Percentiles rank a stretch among this genome's conserved stretches.
Evolutionary conservation across 352 stramenopile species (phyloP).

Genomic region (Globisporangium nodosum): DNA sequence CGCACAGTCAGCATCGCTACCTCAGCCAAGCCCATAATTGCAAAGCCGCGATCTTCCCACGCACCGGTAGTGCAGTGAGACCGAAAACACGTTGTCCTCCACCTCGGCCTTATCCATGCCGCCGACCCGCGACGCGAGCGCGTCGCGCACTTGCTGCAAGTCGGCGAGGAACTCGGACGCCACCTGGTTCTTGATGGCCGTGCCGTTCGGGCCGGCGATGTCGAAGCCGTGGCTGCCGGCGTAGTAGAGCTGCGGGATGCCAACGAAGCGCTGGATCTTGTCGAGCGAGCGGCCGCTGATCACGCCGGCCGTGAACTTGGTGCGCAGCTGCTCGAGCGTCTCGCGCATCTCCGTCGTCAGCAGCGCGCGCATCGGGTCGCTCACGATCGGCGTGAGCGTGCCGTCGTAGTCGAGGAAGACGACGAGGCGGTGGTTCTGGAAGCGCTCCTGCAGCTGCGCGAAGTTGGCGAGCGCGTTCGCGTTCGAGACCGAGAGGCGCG

Average conservation of each 20-base stretch:
- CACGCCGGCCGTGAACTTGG: conserved; percentile 81
- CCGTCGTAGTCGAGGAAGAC: conserved; percentile 89
- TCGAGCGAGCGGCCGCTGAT: conserved; percentile 81
- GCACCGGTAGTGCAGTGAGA: conserved; percentile 87
- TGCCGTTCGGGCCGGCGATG: conserved; percentile 75
- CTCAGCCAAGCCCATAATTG: not conserved
- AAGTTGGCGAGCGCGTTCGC: conserved; percentile 79
- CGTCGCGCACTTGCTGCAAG: conserved; percentile 51
- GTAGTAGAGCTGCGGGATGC: conserved; percentile 86
- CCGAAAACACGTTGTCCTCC: conserved; percentile 87
- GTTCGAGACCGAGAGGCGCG: conserved; percentile 58
- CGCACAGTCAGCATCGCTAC: not conserved
- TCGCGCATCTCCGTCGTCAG: conserved; percentile 59
- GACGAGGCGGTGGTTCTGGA: conserved; percentile 58
- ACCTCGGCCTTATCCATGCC: conserved; percentile 62
- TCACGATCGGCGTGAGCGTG: conserved; percentile 88
- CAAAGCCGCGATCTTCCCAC: not conserved
- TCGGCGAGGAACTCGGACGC: conserved; percentile 68
- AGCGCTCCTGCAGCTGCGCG: conserved; percentile 36
- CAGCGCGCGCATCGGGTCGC: conserved; percentile 68
- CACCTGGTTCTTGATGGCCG: conserved; percentile 80
- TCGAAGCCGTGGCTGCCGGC: conserved; percentile 89
- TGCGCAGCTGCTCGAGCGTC: conserved; percentile 70
- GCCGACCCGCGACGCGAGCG: conserved; percentile 34
- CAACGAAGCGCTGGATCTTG: conserved; percentile 88